phyloP scores from a whole-genome alignment of 768 basidiomycete species.

The Xerocomus brunneocitrinus region DNA sequence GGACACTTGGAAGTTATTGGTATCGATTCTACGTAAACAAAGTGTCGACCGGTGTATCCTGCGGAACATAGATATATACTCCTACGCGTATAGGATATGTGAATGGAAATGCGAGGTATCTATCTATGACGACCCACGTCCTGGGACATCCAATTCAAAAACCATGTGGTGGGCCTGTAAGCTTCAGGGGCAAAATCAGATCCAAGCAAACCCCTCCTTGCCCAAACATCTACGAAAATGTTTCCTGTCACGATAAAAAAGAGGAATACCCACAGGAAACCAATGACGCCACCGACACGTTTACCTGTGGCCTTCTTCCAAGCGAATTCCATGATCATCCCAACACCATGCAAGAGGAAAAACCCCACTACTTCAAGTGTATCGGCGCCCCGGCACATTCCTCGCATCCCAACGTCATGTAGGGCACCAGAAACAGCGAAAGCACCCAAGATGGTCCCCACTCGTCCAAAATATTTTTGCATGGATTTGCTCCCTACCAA shows the following conservation, averaged over 20 bases:
- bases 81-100: no score
- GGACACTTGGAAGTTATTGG: no score
- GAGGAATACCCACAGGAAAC: constrained; percentile 47
- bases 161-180: constrained; percentile 13
- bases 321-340: constrained; percentile 43
- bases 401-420: constrained; percentile 56
- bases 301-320: constrained; percentile 44
- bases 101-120: background rate
- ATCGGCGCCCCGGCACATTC: constrained; percentile 52
- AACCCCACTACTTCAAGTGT: constrained; percentile 41
- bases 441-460: constrained; percentile 49
- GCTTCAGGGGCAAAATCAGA: constrained; percentile 7
- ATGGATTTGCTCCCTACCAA: constrained; percentile 45
- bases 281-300: constrained; percentile 43
- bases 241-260: constrained; percentile 49
- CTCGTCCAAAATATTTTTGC: constrained; percentile 40
- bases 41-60: no score
- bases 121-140: background rate
- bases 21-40: no score
- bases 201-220: constrained; percentile 16
- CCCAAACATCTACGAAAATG: constrained; percentile 43
- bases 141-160: constrained; percentile 12
- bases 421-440: constrained; percentile 58
- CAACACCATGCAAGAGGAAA: constrained; percentile 55
- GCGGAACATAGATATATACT: no score